Conservation (phyloP, 2,329 filamentous ascomycete species). For the Botryosphaeria dothidea region DNA sequence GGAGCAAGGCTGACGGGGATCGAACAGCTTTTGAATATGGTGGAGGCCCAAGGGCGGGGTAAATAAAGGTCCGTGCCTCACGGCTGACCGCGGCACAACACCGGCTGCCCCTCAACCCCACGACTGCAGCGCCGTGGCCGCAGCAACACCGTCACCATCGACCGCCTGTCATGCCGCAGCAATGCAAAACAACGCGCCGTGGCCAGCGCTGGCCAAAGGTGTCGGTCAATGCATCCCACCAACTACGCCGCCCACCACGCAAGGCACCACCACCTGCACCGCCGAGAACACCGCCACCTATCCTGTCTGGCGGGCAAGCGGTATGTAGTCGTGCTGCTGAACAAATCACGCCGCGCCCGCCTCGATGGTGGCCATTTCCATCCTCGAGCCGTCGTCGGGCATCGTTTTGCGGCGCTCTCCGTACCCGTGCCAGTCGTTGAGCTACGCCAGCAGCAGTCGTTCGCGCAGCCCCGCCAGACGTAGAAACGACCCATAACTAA, state of each 20-base stretch:
- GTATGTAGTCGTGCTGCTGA: neutral
- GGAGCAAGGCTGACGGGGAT: too few relatives aligned
- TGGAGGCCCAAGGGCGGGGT: too few relatives aligned
- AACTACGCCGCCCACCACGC: neutral
- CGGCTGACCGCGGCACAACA: too few relatives aligned
- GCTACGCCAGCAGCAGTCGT: neutral
- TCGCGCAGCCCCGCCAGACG: constrained; percentile 1
- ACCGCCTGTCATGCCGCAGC: too few relatives aligned
- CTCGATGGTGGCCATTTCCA: neutral
- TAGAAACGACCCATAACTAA: neutral
- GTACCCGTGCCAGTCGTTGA: neutral
- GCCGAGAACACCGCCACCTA: neutral
- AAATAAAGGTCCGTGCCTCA: too few relatives aligned
- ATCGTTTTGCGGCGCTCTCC: neutral
- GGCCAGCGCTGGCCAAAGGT: neutral
- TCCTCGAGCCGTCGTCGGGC: neutral
- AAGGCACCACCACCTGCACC: neutral
- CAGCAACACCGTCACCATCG: too few relatives aligned
- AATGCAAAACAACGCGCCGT: too few relatives aligned
- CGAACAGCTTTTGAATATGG: too few relatives aligned
- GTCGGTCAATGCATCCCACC: neutral
- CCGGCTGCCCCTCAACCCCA: too few relatives aligned
- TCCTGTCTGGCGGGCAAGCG: neutral
- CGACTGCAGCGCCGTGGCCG: too few relatives aligned
- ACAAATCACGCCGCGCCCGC: neutral